Conservation (phyloP, 148 eudicot species). For the Polygonum maritimum region DNA sequence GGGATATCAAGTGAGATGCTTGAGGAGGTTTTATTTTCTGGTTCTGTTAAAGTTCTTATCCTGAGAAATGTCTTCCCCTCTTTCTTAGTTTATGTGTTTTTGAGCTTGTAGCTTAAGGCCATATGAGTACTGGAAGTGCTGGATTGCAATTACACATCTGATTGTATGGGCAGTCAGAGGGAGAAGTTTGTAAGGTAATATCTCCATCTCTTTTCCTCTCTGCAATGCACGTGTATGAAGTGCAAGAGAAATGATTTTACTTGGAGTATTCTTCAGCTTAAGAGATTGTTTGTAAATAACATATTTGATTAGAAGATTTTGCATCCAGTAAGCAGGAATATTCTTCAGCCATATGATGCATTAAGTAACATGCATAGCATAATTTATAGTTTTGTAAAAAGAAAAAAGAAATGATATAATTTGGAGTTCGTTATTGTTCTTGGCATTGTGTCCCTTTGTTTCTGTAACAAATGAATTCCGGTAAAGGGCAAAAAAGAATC, state of each 20-base stretch:
- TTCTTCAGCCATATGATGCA: not conserved
- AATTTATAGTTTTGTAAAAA: not conserved
- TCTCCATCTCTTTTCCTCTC: not conserved
- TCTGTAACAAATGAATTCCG: not conserved
- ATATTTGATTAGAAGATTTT: not conserved
- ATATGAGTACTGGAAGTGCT: slow-evolving; percentile 6
- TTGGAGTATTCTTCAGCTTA: no score
- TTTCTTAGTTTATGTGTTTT: not conserved
- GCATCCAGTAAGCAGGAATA: not conserved
- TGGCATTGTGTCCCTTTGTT: not conserved
- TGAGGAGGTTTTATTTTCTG: not conserved
- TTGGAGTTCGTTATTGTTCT: not conserved
- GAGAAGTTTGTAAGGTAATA: slow-evolving; percentile 36
- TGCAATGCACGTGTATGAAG: not conserved
- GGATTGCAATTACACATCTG: slow-evolving; percentile 11
- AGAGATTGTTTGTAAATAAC: not conserved
- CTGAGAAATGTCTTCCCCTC: not conserved
- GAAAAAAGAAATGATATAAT: not conserved
- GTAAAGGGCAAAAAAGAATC: not conserved
- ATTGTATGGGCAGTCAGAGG: slow-evolving; percentile 28
- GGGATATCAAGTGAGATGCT: not conserved
- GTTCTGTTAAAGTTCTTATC: not conserved
- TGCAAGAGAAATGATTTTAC: not conserved
- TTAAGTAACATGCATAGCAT: not conserved
- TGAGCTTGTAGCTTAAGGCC: not conserved